Percentiles rank a stretch among this genome's conserved stretches.
Evolutionary conservation across 352 stramenopile genomes (phyloP).

Genomic region (Peronospora belbahrii): DNA sequence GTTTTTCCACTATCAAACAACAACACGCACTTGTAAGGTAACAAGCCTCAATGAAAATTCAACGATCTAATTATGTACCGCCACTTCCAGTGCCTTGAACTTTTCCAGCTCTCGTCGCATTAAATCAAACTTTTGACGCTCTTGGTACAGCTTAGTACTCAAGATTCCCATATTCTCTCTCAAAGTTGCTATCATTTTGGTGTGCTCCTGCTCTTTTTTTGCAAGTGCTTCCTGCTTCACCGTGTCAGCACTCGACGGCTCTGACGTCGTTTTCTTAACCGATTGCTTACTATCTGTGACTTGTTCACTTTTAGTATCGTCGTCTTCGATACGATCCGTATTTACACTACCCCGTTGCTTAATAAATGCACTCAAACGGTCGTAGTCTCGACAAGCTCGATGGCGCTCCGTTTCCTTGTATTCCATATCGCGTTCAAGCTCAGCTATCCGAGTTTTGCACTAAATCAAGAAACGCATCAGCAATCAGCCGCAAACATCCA

Average conservation of each 20-base stretch:
- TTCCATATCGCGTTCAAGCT: conserved; percentile 61
- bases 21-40: conserved; percentile 5
- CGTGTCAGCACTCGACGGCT: conserved; percentile 3
- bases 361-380: conserved; percentile 56
- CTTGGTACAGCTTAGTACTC: conserved; percentile 40
- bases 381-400: conserved; percentile 64
- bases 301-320: conserved; percentile 20
- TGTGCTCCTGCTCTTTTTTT: conserved; percentile 27
- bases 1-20: conserved; percentile 44
- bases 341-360: conserved; percentile 27
- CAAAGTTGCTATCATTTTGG: conserved; percentile 28
- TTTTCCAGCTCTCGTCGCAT: conserved; percentile 54
- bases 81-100: conserved; percentile 46
- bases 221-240: conserved; percentile 30
- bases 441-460: conserved; percentile 46
- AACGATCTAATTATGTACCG: conserved; percentile 28
- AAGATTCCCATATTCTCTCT: conserved; percentile 32
- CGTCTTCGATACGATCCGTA: conserved; percentile 5
- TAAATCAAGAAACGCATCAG: conserved; percentile 18
- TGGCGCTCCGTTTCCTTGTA: conserved; percentile 73
- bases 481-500: conserved; percentile 7
- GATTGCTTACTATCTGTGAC: conserved; percentile 16
- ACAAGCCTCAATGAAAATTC: background rate
- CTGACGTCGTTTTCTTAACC: conserved; percentile 7
- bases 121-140: conserved; percentile 32